Conservation (phyloP, 768 basidiomycete species). For the Serendipita sp. region DNA sequence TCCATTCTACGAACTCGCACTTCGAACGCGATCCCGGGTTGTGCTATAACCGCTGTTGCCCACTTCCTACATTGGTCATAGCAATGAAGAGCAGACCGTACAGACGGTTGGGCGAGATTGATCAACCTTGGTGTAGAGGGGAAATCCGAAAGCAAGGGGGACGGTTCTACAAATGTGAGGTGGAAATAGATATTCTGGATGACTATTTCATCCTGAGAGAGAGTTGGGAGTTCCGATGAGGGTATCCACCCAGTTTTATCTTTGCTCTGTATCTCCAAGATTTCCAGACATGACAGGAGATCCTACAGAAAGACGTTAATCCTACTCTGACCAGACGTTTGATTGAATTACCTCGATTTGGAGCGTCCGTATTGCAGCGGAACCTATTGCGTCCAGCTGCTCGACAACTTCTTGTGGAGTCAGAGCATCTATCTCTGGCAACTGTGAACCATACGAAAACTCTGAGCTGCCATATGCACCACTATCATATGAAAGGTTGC, state of each 20-base stretch:
- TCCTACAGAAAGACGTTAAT: constrained; percentile 34
- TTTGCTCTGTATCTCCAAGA: constrained; percentile 65
- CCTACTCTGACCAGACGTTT: background rate
- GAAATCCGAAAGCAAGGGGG: constrained; percentile 55
- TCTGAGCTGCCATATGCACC: constrained; percentile 25
- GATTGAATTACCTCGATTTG: constrained; percentile 46
- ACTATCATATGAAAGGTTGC: background rate
- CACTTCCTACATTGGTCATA: constrained; percentile 36
- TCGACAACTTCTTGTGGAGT: constrained; percentile 59
- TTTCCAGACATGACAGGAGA: constrained; percentile 57
- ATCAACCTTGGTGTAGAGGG: constrained; percentile 65
- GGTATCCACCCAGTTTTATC: constrained; percentile 73
- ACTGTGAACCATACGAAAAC: constrained; percentile 34
- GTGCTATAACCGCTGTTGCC: constrained; percentile 53
- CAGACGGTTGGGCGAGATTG: constrained; percentile 60
- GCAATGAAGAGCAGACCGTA: constrained; percentile 15
- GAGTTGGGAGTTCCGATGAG: constrained; percentile 33
- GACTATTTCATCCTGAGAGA: constrained; percentile 46
- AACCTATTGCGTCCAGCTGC: constrained; percentile 60
- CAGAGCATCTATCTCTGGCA: constrained; percentile 49
- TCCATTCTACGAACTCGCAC: constrained; percentile 60
- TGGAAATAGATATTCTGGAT: constrained; percentile 67
- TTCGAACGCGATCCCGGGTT: constrained; percentile 45
- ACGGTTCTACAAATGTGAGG: constrained; percentile 56
- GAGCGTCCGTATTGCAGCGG: constrained; percentile 59